Conservation (phyloP, 169 alveolate genomes). For the Plasmodium gallinaceum region DNA sequence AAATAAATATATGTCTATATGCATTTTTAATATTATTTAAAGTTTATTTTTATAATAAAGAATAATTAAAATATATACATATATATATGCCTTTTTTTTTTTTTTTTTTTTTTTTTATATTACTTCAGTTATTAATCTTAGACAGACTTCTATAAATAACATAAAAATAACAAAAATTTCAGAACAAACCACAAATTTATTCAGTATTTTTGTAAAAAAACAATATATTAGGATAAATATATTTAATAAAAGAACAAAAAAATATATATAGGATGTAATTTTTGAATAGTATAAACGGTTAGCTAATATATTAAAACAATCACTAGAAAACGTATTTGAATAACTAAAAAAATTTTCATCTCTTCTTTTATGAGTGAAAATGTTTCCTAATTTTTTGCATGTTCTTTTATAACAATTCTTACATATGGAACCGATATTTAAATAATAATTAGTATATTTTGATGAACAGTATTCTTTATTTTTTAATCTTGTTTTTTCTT, state of each 20-base stretch:
- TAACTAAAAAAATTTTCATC: constrained; percentile 23
- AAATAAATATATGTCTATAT: constrained; percentile 1
- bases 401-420: not conserved
- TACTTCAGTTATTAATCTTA: constrained; percentile 68
- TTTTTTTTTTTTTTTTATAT: not conserved
- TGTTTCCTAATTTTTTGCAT: constrained; percentile 4
- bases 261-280: constrained; percentile 28
- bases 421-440: not conserved
- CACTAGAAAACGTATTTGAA: constrained; percentile 7
- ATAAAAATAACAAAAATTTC: constrained; percentile 63
- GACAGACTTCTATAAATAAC: constrained; percentile 33
- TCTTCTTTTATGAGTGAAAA: constrained; percentile 8
- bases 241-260: constrained; percentile 44
- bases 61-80: not conserved
- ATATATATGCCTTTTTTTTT: not conserved
- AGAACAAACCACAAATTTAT: constrained; percentile 26
- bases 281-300: constrained; percentile 66
- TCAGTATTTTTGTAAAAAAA: constrained; percentile 20
- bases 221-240: constrained; percentile 27
- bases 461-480: not conserved
- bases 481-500: not conserved
- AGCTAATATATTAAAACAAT: constrained; percentile 42
- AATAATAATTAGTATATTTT: not conserved
- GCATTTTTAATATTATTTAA: not conserved
- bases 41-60: not conserved